Evolutionary conservation across 306 rosid species (phyloP), one percentile per base, ranked within the genome.

Genomic region (Argentina anserina): DNA sequence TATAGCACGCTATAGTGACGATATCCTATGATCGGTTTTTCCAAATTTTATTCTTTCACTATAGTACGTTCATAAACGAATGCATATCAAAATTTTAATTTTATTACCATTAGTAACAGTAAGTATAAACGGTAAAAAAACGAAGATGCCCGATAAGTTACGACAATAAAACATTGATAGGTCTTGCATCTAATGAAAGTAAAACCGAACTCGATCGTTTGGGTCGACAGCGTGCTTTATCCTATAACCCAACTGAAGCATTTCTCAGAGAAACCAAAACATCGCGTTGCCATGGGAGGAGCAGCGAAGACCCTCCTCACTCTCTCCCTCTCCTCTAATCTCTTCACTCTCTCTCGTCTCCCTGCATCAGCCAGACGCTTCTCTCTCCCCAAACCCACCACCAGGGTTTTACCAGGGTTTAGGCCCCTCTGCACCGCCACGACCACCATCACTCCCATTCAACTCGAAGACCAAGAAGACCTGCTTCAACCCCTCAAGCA

Each of bases 251-350:
- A 7, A 25, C 13, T 25, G 9, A 56, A 12, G 2, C 18, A 11
- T 6, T 12, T 55, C 37, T 39, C 65, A 14, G 7, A 53, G n/a
- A 15, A 34, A 70, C 26, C 3, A 56, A 56, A 18, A 36, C 28
- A 65, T 11, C 13, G 46, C 46, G 17, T 42, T 42, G 83, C 85
- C 85, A 84, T 84, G 88, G 85, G 88, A 71, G 90, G 82, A 31
- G 84, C 89, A 26, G 92, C 91, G 55, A 89, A 87, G 81, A 74
- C 85, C 70, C 84, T 91, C 67, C 76, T 87, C 72, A 65, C 87
- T 34, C 45, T 78, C 25, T 83, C 84, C 14, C 46, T 86, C 43
- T 78, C 84, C 43, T 68, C 85, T 61, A 78, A 72, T 37, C 76
- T 86, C 67, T 67, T 73, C 62, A 14, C 70, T 9, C 66, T 83